phyloP scores from a whole-genome alignment of 164 flowering plant species.

The Litsea cubeba region DNA sequence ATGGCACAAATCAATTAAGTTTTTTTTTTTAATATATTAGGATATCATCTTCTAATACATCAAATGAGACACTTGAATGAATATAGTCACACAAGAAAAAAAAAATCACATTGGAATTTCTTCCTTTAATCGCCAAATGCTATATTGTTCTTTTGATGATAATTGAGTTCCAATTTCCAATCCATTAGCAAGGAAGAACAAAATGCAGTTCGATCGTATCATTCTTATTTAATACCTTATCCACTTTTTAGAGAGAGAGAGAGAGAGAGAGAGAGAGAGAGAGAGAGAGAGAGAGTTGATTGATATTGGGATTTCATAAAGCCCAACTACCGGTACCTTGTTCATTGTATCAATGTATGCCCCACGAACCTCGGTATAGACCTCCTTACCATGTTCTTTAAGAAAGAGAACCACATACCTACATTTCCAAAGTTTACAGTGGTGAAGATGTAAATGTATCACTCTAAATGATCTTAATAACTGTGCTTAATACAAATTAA shows the following conservation, averaged over 20 bases:
- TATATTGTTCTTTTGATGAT: neutral
- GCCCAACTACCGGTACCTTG: conserved; percentile 39
- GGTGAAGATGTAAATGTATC: neutral
- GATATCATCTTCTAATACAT: neutral
- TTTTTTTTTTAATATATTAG: neutral
- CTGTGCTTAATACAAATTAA: neutral
- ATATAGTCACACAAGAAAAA: no score
- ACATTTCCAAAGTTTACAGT: conserved; percentile 8
- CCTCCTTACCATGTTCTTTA: conserved; percentile 89
- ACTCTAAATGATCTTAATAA: neutral
- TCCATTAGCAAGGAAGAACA: no score
- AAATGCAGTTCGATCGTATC: no score
- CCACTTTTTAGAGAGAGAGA: no score
- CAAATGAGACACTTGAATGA: neutral
- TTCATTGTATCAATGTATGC: conserved; percentile 98
- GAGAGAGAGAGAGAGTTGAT: neutral
- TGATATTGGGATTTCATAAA: neutral
- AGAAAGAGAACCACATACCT: conserved; percentile 84
- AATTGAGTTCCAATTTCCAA: no score
- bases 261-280: no score
- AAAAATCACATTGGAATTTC: neutral
- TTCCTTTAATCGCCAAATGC: neutral
- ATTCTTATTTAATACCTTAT: no score
- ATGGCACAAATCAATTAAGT: neutral
- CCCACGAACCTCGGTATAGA: conserved; percentile 75